A percentile compares a stretch with the other conserved stretches of the same genome.
These are phyloP conservation scores for Aphanomyces stellatus DNA, from an alignment of 352 stramenopile species.

Conservation along the genomic window DNA sequence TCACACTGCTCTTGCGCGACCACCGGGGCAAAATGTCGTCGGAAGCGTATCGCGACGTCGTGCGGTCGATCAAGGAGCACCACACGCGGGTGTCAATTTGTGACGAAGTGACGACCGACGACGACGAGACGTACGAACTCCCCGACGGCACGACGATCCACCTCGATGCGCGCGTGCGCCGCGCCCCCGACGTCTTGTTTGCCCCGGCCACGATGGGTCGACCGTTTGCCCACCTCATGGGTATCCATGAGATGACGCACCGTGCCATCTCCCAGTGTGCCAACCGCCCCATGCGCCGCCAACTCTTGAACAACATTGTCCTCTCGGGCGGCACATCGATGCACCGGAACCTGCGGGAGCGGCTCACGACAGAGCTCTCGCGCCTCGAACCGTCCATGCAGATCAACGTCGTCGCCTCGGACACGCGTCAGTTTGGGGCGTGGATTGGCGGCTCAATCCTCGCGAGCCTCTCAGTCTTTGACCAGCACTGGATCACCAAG, in stretches of 20 bases:
- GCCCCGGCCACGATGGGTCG: conserved; percentile 31
- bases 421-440: conserved; percentile 63
- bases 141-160: conserved; percentile 29
- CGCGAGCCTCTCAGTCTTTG: conserved; percentile 77
- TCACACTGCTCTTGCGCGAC: conserved; percentile 38
- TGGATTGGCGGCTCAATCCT: conserved; percentile 89
- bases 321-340: conserved; percentile 67
- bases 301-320: conserved; percentile 75
- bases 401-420: conserved; percentile 70
- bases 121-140: conserved; percentile 23
- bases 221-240: conserved; percentile 27
- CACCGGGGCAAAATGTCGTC: conserved; percentile 31
- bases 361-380: conserved; percentile 67
- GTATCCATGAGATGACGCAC: conserved; percentile 46
- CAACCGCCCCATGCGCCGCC: conserved; percentile 54
- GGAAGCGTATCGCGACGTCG: conserved; percentile 34
- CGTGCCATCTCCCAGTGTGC: conserved; percentile 55
- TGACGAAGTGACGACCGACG: not conserved
- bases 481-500: conserved; percentile 89
- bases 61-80: conserved; percentile 25
- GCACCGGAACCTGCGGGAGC: conserved; percentile 73
- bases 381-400: conserved; percentile 27
- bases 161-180: conserved; percentile 29
- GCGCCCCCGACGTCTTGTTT: conserved; percentile 34
- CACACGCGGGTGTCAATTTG: conserved; percentile 10